phyloP scores from a whole-genome alignment of 768 basidiomycete genomes.

The Lepiota brunneoincarnata region DNA sequence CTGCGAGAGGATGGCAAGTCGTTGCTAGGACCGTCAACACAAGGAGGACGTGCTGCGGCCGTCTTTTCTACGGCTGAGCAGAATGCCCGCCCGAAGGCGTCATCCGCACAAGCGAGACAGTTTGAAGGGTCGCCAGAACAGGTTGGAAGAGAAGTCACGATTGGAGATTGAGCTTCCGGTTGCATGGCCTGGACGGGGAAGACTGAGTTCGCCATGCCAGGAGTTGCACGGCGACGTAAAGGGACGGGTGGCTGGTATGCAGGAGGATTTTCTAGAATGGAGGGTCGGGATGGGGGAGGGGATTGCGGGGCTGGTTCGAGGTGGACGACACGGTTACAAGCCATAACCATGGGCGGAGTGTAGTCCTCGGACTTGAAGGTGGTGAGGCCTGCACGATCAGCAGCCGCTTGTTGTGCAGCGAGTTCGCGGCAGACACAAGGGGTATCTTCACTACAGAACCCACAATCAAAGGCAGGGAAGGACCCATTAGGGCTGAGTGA shows the following conservation, averaged over 20 bases:
- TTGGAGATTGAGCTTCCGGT: conserved; percentile 13
- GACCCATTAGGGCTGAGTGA: conserved; percentile 23
- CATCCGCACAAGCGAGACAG: conserved; percentile 82
- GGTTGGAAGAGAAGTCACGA: conserved; percentile 25
- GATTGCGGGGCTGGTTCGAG: conserved; percentile 15
- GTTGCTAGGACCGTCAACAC: conserved; percentile 52
- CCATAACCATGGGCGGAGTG: conserved; percentile 11
- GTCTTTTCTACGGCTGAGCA: conserved; percentile 72
- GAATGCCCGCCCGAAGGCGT: conserved; percentile 85
- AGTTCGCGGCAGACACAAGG: conserved; percentile 80
- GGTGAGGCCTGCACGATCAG: conserved; percentile 13
- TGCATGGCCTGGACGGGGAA: conserved; percentile 46
- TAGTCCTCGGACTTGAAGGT: conserved; percentile 23
- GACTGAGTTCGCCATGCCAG: conserved; percentile 40
- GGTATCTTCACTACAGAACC: conserved; percentile 68
- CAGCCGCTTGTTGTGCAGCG: conserved; percentile 44
- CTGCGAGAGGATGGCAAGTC: conserved; percentile 13
- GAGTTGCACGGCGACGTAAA: conserved; percentile 55
- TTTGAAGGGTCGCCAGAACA: conserved; percentile 89
- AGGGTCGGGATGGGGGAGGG: conserved; percentile 26
- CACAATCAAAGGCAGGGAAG: conserved; percentile 60
- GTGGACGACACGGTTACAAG: conserved; percentile 12
- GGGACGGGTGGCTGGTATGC: conserved; percentile 82
- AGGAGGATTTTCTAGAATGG: conserved; percentile 74
- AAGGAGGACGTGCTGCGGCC: conserved; percentile 48